Base-by-base conservation (phyloP, 1,284 basidiomycete genomes). In the Pseudozyma sp. region DNA sequence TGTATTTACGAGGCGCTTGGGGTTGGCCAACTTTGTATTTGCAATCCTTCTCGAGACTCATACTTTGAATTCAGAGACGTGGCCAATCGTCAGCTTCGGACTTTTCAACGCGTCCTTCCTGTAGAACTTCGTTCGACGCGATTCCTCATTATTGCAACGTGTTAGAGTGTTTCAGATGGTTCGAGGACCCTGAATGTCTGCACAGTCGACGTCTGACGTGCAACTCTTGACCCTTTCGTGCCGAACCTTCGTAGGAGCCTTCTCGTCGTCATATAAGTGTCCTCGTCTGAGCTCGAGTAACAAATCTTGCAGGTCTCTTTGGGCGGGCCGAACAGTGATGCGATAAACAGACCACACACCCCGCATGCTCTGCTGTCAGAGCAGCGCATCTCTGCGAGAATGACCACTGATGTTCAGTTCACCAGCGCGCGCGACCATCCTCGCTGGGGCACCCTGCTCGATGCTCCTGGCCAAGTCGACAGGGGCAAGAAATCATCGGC, bases 381-480 rank as follows among this genome's bases (percentile, higher is more conserved):
- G 29, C 52, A 46, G 44, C 43, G 4, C 8, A 16, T 17, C 14
- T 5, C 4, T 8, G 13, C n/a, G 24, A 40, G 3, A 6, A 69
- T 64, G 67, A 29, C 61, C 19, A 45, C 45, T 17, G 48, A 64
- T 34, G 17, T 31, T 10, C 45, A 29, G 0, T 49, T 48, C 39
- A 39, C 9, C 16, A 47, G 45, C 17, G 67, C 56, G 30, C 56
- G 67, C 34, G 56, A 69, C n/a, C 67, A 69, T 56, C 56, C 61
- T 40, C 67, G 67, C 24, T 69, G 67, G 67, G 43, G 17, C 10
- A 56, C 52, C 17, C 67, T 69, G 49, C 56, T 69, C 42, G 48
- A 58, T 8, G 7, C 13, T 0, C 16, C 52, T 17, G 33, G 33
- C 16, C 34, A 45, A 9, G 40, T 17, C 30, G 30, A n/a, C 24